A percentile compares a stretch with the other conserved stretches of the same genome.
Evolutionary conservation across 106 monocot genomes (phyloP).

Genomic region (Xerophyta viscosa): DNA sequence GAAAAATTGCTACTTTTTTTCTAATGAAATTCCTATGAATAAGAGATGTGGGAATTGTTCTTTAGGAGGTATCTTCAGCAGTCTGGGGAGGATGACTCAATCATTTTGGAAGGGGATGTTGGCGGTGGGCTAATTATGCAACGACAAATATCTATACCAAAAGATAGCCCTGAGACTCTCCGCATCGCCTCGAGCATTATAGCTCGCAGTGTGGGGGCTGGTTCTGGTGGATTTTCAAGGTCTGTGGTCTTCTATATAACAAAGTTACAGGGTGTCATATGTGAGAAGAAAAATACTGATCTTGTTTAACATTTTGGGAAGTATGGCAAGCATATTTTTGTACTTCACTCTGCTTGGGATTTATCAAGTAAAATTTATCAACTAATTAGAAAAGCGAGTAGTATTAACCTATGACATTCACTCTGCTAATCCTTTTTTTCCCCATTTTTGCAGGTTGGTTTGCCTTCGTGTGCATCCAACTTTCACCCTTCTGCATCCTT

Average conservation of each 20-base stretch:
- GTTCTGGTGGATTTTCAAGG: constrained; percentile 99
- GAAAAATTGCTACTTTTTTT: neutral
- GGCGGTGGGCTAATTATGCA: constrained; percentile 83
- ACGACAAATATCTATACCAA: constrained; percentile 64
- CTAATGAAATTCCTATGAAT: too few species aligned
- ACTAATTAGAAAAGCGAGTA: too few species aligned
- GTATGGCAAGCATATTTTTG: too few species aligned
- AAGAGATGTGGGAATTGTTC: too few species aligned
- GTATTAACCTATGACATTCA: too few species aligned
- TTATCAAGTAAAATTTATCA: too few species aligned
- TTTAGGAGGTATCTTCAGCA: constrained; percentile 61
- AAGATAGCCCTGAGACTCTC: constrained; percentile 43
- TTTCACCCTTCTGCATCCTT: constrained; percentile 70
- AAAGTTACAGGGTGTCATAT: too few species aligned
- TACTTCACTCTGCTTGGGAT: too few species aligned
- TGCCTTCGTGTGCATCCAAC: constrained; percentile 84
- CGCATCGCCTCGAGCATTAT: constrained; percentile 63
- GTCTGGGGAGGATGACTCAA: constrained; percentile 69
- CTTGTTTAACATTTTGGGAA: too few species aligned
- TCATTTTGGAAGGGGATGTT: constrained; percentile 89
- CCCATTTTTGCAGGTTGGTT: constrained; percentile 81
- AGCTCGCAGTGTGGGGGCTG: constrained; percentile 76
- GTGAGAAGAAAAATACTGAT: too few species aligned
- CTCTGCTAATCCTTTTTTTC: too few species aligned
- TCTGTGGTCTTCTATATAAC: constrained; percentile 4